Base-by-base conservation (phyloP, 2,329 filamentous ascomycete genomes). In the Ascocoryne sarcoides region DNA sequence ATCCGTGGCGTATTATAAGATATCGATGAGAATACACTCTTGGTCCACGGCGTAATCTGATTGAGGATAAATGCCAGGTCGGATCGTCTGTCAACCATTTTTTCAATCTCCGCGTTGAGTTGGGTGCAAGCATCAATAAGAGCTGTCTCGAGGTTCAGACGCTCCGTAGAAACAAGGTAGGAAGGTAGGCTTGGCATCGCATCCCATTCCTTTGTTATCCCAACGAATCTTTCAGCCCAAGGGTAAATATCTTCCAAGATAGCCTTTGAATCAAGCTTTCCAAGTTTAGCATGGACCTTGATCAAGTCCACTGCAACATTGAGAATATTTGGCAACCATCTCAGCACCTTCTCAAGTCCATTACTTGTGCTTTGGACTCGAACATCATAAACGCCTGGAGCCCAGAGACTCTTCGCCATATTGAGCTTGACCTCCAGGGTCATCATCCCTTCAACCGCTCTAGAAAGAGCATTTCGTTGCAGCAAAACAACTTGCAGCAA, bases 281-380 rank as follows among this genome's bases (percentile, higher is more conserved):
- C 78, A 32, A 89, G 70, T 44, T 76, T 80, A 2, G 68, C 71
- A 56, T 93, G 85, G 5, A 83, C 70, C 28, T 71, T 66, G 4
- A 88, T 60, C 17, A 92, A 63, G 23, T 75, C 70, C 8, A 69
- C 60, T 4, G 74, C 78, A 40, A 84, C 72, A 29, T 67, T 67
- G 14, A 90, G 59, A n/a, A 89, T 73, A 26, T 79, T 73, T 12
- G 74, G 64, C n/a, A 89, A 61, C 84, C 86, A 93, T 33, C 45
- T 45, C 48, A 61, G 29, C 60, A 57, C 2, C 48, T 54, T 49
- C 48, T 60, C 36, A 47, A 58, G 37, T 60, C 46, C 50, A 16
- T 49, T 46, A 14, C 17, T 36, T 10, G 9, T 15, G 19, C 33
- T 31, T 3, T 26, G 15, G 4, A 33, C 15, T 16, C 40, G 46